Evolutionary conservation across 2,329 filamentous ascomycete genomes (phyloP), one percentile per base, ranked within the genome.

Genomic region (Pyrenophora tritici-repentis): DNA sequence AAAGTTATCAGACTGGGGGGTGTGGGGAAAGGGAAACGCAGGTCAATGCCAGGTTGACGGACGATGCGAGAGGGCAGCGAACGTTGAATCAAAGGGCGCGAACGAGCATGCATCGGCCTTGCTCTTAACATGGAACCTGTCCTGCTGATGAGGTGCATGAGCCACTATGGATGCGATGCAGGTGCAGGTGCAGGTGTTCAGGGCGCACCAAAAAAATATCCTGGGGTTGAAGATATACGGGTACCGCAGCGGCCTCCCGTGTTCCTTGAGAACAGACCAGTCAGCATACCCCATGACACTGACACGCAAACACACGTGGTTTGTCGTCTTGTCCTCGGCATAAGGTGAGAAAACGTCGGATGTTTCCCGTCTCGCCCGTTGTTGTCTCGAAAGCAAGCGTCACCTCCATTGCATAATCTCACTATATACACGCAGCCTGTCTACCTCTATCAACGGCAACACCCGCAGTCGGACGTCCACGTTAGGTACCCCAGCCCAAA

Each of bases 1-100:
- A 40, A 46, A 49, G 39, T 16, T 50, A 34, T 46, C 37, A 48
- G 31, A 20, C 39, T 58, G 51, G 59, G 51, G 42, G 44, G 39
- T 8, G 37, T 39, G 29, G 31, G 43, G 24, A 16, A 26, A 50
- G 48, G 41, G 32, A n/a, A 29, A 49, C 24, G 18, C 32, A 47
- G 36, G 42, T 51, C 38, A 37, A 42, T 49, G 47, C 42, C 38
- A 43, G 44, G 26, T 39, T 41, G 26, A 47, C 39, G 18, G 29
- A 32, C 17, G 14, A 39, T n/a, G 33, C 34, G 24, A 20, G n/a
- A 26, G 31, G 31, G 26, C 22, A 35, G 38, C 9, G 3, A 32
- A 18, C 29, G 16, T 29, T 29, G 26, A 29, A 2, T 29, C 26
- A 29, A 29, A 29, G 6, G 7, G 18, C 22, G 22, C 22, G 8